Conservation (phyloP, 2,329 filamentous ascomycete species). For the Didymella segeticola region DNA sequence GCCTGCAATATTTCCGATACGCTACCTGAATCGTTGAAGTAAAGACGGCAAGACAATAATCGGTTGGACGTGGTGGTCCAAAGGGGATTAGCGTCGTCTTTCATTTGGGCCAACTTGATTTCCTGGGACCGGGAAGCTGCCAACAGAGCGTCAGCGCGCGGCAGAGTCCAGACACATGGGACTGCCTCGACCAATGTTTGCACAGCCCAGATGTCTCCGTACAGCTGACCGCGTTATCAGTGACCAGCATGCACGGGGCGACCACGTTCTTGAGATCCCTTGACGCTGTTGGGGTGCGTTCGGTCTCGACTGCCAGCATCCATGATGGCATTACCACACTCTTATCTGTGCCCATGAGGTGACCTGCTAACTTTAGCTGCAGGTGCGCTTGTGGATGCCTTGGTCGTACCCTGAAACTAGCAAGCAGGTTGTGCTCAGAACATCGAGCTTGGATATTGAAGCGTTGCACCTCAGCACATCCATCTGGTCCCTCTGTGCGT, state of each 20-base stretch:
- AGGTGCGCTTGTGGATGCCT: slow-evolving; percentile 10
- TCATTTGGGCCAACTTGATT: background rate
- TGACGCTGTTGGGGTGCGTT: background rate
- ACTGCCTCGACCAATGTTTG: slow-evolving; percentile 1
- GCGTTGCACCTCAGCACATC: slow-evolving; percentile 5
- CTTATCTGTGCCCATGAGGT: slow-evolving; percentile 10
- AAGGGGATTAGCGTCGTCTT: slow-evolving; percentile 7
- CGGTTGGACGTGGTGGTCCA: background rate
- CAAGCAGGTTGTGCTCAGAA: slow-evolving; percentile 2
- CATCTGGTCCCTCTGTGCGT: background rate
- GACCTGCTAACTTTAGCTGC: slow-evolving; percentile 10
- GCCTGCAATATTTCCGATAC: slow-evolving; percentile 1
- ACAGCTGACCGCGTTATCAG: slow-evolving; percentile 12
- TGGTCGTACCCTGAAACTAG: slow-evolving; percentile 4
- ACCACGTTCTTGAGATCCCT: slow-evolving; percentile 4
- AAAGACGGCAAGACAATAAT: slow-evolving; percentile 9
- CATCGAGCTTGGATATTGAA: background rate
- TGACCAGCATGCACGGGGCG: slow-evolving; percentile 6
- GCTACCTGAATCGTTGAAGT: slow-evolving; percentile 4
- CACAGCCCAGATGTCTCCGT: slow-evolving; percentile 4
- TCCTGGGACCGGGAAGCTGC: background rate
- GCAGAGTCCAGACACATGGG: slow-evolving; percentile 14
- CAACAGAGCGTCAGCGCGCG: slow-evolving; percentile 14
- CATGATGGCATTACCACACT: background rate
- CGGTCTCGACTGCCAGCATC: slow-evolving; percentile 8